These are phyloP conservation scores for Styphnolobium japonicum DNA, from an alignment of 306 rosid genomes.

Conservation along the genomic window DNA sequence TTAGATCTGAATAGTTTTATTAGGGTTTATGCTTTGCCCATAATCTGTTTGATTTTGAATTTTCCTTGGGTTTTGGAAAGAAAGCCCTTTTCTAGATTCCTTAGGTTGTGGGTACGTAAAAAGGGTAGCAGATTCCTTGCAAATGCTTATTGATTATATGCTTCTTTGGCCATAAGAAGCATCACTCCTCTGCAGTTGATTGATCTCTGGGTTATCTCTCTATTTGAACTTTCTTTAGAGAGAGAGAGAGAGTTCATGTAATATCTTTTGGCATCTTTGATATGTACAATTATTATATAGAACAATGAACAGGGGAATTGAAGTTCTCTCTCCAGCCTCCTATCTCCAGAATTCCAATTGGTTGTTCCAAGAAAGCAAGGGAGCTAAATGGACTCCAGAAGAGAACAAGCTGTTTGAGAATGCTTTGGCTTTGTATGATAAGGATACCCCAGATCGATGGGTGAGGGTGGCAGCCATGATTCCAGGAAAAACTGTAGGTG, in stretches of 20 bases:
- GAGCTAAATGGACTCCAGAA: slow-evolving; percentile 71
- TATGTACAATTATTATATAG: slow-evolving; percentile 20
- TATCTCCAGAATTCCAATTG: slow-evolving; percentile 65
- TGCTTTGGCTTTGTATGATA: slow-evolving; percentile 71
- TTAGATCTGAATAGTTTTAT: slow-evolving; percentile 47
- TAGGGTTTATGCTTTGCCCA: slow-evolving; percentile 44
- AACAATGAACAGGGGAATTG: slow-evolving; percentile 60
- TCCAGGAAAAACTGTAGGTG: slow-evolving; percentile 86
- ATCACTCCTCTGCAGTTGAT: slow-evolving; percentile 49
- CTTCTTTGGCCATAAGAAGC: slow-evolving; percentile 33
- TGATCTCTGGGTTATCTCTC: slow-evolving; percentile 42
- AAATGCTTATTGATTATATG: slow-evolving; percentile 38
- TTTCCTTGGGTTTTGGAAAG: slow-evolving; percentile 48
- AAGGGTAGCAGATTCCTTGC: slow-evolving; percentile 42
- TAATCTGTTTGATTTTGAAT: slow-evolving; percentile 29
- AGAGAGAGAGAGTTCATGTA: slow-evolving; percentile 24
- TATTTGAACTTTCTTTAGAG: slow-evolving; percentile 35
- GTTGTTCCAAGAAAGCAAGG: slow-evolving; percentile 74
- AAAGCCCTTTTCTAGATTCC: slow-evolving; percentile 46
- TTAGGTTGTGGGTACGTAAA: slow-evolving; percentile 36
- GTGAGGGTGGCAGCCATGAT: slow-evolving; percentile 66
- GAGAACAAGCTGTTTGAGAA: slow-evolving; percentile 85
- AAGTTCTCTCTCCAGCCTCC: slow-evolving; percentile 66
- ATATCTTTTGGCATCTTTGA: background rate
- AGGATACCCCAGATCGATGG: slow-evolving; percentile 86